These are phyloP conservation scores for Colletotrichum paranaense DNA, from an alignment of 2,329 filamentous ascomycete species.

Conservation along the genomic window DNA sequence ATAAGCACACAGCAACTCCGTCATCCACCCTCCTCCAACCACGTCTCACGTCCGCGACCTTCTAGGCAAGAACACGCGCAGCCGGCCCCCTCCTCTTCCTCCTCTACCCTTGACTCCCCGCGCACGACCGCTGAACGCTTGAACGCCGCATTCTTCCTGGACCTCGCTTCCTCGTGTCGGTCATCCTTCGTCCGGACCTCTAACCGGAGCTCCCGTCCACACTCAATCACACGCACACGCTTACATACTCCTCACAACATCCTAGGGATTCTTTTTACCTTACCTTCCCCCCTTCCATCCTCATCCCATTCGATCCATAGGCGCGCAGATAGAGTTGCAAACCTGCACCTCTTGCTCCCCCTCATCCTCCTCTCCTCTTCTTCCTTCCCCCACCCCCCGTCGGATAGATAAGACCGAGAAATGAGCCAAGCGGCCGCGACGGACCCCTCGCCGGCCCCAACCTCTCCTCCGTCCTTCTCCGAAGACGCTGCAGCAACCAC, in stretches of 20 bases:
- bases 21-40: not conserved
- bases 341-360: not conserved
- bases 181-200: not conserved
- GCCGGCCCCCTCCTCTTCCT: not conserved
- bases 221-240: not conserved
- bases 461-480: slow-evolving; percentile 32
- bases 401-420: slow-evolving; percentile 26
- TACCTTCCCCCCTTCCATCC: not conserved
- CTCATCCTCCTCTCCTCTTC: not conserved
- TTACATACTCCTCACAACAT: not conserved
- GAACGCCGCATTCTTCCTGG: not conserved
- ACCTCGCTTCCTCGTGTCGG: slow-evolving; percentile 6
- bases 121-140: not conserved
- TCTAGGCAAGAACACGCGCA: slow-evolving; percentile 10
- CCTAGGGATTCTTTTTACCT: not conserved
- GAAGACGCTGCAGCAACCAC: slow-evolving; percentile 27
- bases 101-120: not conserved
- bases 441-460: slow-evolving; percentile 36
- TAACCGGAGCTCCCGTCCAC: not conserved
- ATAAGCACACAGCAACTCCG: not conserved
- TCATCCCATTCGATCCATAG: not conserved
- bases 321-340: not conserved
- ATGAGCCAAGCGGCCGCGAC: slow-evolving; percentile 39
- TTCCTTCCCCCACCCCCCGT: not conserved
- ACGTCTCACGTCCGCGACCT: slow-evolving; percentile 6